A percentile compares a stretch with the other conserved stretches of the same genome.
These are phyloP conservation scores for Termitomyces sp. DNA, from an alignment of 768 basidiomycete genomes.

Conservation along the genomic window DNA sequence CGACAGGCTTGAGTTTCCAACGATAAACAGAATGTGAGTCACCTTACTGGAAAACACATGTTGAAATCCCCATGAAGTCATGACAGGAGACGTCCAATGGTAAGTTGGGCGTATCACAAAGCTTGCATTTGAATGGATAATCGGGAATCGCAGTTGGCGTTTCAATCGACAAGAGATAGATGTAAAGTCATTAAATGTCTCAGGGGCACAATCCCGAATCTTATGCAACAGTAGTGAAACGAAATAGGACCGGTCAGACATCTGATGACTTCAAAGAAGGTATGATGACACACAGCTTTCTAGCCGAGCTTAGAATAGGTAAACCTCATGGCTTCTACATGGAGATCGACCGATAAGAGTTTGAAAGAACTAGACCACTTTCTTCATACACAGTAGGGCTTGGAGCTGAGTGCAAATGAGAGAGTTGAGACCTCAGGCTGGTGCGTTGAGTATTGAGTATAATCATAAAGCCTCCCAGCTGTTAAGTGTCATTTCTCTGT, in stretches of 20 bases:
- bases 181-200: background rate
- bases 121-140: background rate
- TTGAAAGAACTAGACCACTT: background rate
- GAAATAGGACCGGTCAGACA: background rate
- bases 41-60: conserved; percentile 6
- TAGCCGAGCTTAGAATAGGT: background rate
- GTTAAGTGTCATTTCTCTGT: background rate
- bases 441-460: background rate
- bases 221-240: background rate
- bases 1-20: background rate
- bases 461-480: background rate
- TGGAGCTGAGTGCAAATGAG: background rate
- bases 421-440: background rate
- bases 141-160: background rate
- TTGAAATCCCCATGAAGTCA: conserved; percentile 4
- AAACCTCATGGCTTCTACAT: conserved; percentile 6
- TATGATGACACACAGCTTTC: background rate
- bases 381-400: background rate
- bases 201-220: background rate
- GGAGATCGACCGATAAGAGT: background rate
- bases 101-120: background rate
- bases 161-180: conserved; percentile 1
- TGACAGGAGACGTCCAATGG: background rate
- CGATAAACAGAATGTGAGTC: conserved; percentile 1
- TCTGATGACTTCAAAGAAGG: background rate